Evolutionary conservation across 1,139 yeast genomes (phyloP), one percentile per base, ranked within the genome.

Genomic region (Hyphopichia wangnamkhiaoensis): DNA sequence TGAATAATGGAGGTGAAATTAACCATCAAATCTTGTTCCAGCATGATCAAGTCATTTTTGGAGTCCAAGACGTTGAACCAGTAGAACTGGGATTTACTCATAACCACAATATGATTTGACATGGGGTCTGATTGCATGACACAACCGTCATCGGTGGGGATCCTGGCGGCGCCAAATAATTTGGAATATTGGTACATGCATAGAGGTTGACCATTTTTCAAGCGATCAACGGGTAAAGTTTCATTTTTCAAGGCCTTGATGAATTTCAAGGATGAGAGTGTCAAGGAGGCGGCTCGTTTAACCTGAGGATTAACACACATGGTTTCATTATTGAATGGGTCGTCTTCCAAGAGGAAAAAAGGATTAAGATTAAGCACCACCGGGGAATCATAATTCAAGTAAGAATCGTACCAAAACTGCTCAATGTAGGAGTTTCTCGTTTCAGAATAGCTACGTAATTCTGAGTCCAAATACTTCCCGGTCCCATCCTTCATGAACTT

Each of bases 371-470:
- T 89, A 45, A 89, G 72, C 21, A 89, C 96, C 36, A 89, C 95
- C 0, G 91, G 95, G 19, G 89, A 84, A 61, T 89, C 96, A 58
- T 86, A 86, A 59, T 82, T 83, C 47, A 89, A 71, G 60, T 89
- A 89, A 2, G 95, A 80, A 57, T 89, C 96, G 59, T 82, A 88
- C 96, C 96, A 89, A 59, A 89, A 89, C 59, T 89, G 95, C 61
- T 89, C 96, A 46, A 89, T 89, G 61, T 84, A 89, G 8, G 94
- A 83, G 39, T 86, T 79, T 49, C 90, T 70, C 15, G 78, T 63
- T 41, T 77, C 70, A 9, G 88, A 73, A 52, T 85, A 87, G 39
- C 77, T 77, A 35, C 80, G 65, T 35, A 88, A 72, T 52, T 80
- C 82, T 25, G 76, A 66, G 49, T 85, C 88, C 48, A 89, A 71